Conservation (phyloP, 352 stramenopile species). For the Hyaloperonospora brassicae region DNA sequence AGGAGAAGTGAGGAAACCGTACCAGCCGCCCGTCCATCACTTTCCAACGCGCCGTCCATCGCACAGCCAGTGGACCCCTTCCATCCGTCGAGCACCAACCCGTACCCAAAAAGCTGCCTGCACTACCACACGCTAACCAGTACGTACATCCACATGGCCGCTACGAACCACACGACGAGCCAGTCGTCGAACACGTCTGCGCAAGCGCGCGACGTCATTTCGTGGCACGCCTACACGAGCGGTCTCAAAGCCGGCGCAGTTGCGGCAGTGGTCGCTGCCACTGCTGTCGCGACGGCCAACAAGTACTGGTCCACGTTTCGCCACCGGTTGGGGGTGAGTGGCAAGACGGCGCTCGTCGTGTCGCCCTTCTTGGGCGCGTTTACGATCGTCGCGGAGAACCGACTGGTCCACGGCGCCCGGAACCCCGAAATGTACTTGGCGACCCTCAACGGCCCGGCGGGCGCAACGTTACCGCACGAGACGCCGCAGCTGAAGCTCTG, state of each 20-base stretch:
- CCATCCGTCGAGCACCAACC: too few species aligned
- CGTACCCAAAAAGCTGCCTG: too few species aligned
- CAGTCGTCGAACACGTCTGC: too few species aligned
- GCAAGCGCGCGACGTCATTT: slow-evolving; percentile 56
- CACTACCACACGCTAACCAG: too few species aligned
- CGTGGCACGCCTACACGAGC: slow-evolving; percentile 52
- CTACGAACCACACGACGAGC: too few species aligned
- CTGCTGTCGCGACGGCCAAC: slow-evolving; percentile 37
- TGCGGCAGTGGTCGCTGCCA: slow-evolving; percentile 19
- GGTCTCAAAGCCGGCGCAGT: slow-evolving; percentile 44
- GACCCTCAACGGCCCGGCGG: slow-evolving; percentile 34
- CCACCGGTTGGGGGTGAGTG: slow-evolving; percentile 56
- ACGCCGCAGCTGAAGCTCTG: slow-evolving; percentile 40
- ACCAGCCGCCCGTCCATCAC: too few species aligned
- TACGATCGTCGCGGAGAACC: slow-evolving; percentile 55
- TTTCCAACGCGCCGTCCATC: too few species aligned
- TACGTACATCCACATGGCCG: too few species aligned
- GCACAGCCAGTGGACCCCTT: too few species aligned
- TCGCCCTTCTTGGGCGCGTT: slow-evolving; percentile 56
- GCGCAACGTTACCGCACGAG: slow-evolving; percentile 33
- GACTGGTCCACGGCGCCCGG: slow-evolving; percentile 48
- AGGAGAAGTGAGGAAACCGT: too few species aligned
- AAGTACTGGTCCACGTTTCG: slow-evolving; percentile 64
- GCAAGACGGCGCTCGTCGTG: slow-evolving; percentile 67
- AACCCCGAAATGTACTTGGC: slow-evolving; percentile 70